These are phyloP conservation scores for Neurospora intermedia DNA, from an alignment of 495 filamentous ascomycete genomes.

Conservation along the genomic window DNA sequence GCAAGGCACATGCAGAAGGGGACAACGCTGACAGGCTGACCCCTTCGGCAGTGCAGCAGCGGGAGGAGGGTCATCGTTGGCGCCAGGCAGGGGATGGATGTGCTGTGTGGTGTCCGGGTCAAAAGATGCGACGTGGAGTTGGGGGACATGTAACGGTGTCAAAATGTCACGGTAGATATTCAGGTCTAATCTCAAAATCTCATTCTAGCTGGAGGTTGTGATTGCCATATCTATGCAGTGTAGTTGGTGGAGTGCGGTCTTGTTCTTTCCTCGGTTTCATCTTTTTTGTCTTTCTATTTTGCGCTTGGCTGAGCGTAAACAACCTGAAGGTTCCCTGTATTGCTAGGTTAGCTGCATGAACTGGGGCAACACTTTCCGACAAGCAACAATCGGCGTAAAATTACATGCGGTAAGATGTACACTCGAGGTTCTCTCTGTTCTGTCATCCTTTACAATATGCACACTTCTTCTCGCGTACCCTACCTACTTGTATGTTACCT, in stretches of 20 bases:
- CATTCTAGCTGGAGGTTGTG: background rate
- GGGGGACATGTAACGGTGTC: background rate
- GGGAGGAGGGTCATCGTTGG: background rate
- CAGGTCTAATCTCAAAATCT: background rate
- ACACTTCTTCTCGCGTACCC: too few relatives aligned
- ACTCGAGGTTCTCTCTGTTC: background rate
- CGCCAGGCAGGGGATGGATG: background rate
- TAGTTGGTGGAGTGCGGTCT: background rate
- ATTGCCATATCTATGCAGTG: background rate
- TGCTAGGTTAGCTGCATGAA: background rate
- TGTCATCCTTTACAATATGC: background rate
- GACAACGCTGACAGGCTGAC: conserved; percentile 17
- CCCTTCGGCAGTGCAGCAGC: background rate
- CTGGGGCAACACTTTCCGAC: background rate
- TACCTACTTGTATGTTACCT: background rate
- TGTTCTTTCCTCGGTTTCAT: background rate
- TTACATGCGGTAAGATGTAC: background rate
- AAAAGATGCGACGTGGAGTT: background rate
- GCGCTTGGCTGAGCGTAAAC: background rate
- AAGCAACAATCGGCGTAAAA: background rate
- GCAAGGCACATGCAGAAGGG: conserved; percentile 19
- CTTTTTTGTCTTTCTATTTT: too few relatives aligned
- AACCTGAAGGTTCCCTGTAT: background rate
- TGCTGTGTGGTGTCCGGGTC: background rate
- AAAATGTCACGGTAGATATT: background rate